These are phyloP conservation scores for Diaporthe aspalathi DNA, from an alignment of 2,329 filamentous ascomycete genomes.

Conservation along the genomic window DNA sequence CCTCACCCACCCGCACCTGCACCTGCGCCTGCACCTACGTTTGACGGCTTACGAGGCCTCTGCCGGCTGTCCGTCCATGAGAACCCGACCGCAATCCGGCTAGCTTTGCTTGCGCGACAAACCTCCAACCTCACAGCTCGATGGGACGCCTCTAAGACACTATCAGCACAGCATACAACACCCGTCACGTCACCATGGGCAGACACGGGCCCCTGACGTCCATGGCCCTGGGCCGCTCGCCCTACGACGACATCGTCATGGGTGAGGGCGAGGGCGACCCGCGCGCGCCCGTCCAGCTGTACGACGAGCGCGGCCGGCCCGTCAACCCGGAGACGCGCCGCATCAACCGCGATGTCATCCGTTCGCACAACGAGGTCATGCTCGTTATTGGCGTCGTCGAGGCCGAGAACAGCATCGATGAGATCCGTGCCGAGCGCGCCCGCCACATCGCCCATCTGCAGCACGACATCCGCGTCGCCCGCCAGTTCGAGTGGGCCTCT, in stretches of 20 bases:
- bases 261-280: conserved; percentile 59
- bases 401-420: conserved; percentile 59
- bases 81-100: too few species aligned
- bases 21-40: too few species aligned
- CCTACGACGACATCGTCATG: conserved; percentile 67
- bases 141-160: background rate
- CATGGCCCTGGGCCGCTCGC: conserved; percentile 68
- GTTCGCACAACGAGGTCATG: conserved; percentile 73
- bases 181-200: conserved; percentile 58
- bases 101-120: background rate
- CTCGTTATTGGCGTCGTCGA: conserved; percentile 71
- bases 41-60: background rate
- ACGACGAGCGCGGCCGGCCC: conserved; percentile 67
- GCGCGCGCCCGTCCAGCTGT: conserved; percentile 59
- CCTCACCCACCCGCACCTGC: background rate
- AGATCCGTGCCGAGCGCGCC: conserved; percentile 52
- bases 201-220: conserved; percentile 67
- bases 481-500: conserved; percentile 49
- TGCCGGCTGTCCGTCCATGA: background rate
- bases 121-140: too few species aligned
- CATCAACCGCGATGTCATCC: conserved; percentile 67
- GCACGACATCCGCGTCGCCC: conserved; percentile 61
- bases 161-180: conserved; percentile 4
- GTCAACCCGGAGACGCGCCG: conserved; percentile 65
- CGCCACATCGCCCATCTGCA: conserved; percentile 55